Percentiles rank a stretch among this genome's conserved stretches.
phyloP scores from a whole-genome alignment of 495 filamentous ascomycete genomes.

The Tuber magnatum region DNA sequence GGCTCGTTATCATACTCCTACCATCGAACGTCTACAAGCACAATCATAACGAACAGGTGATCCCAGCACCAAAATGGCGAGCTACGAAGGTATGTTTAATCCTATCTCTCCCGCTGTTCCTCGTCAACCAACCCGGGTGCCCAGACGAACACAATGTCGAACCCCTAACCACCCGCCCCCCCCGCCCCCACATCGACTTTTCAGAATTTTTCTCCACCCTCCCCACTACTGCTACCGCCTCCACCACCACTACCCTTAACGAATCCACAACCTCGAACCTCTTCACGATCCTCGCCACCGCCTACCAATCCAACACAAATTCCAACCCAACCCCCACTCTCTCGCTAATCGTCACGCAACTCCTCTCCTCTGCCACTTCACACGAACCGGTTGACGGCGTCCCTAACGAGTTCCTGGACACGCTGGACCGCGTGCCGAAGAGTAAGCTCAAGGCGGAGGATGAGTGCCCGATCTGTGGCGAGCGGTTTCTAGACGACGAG shows the following conservation, averaged over 20 bases:
- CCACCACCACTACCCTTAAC: slow-evolving; percentile 48
- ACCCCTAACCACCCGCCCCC: slow-evolving; percentile 42
- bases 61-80: slow-evolving; percentile 45
- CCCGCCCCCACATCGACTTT: slow-evolving; percentile 66
- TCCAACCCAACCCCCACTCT: slow-evolving; percentile 45
- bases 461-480: slow-evolving; percentile 78
- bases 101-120: neutral
- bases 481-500: slow-evolving; percentile 69
- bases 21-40: neutral
- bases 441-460: slow-evolving; percentile 59
- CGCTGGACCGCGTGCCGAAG: slow-evolving; percentile 70
- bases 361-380: slow-evolving; percentile 58
- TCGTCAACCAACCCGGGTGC: slow-evolving; percentile 6
- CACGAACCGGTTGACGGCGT: slow-evolving; percentile 66
- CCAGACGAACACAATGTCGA: slow-evolving; percentile 83
- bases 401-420: slow-evolving; percentile 69
- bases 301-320: slow-evolving; percentile 30
- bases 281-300: slow-evolving; percentile 49
- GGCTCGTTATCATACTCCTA: neutral
- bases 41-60: neutral
- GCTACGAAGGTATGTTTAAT: slow-evolving; percentile 49
- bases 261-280: slow-evolving; percentile 38
- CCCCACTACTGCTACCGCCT: slow-evolving; percentile 54
- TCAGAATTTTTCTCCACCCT: slow-evolving; percentile 79
- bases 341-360: slow-evolving; percentile 56